A percentile compares a stretch with the other conserved stretches of the same genome.
Conservation (phyloP, 805 yeast species). For the Kodamaea laetipori region DNA sequence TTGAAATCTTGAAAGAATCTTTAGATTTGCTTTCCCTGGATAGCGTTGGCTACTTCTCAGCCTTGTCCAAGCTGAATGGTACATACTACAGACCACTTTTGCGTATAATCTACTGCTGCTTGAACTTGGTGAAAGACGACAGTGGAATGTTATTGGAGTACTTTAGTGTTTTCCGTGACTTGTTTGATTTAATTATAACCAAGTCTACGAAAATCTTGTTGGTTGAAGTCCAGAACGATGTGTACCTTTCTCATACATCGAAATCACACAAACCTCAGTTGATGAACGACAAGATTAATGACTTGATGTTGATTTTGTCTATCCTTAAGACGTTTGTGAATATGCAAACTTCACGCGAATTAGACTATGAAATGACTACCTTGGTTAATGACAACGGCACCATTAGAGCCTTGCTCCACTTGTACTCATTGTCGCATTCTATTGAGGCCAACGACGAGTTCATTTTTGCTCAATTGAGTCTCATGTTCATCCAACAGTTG, state of each 20-base stretch:
- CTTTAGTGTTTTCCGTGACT: conserved; percentile 53
- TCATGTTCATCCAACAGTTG: conserved; percentile 70
- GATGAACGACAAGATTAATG: conserved; percentile 59
- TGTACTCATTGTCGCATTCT: conserved; percentile 69
- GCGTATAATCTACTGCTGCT: conserved; percentile 53
- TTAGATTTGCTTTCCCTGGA: conserved; percentile 50
- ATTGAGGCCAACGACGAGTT: conserved; percentile 63
- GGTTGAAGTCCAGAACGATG: conserved; percentile 59
- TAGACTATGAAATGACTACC: conserved; percentile 52
- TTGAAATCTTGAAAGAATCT: conserved; percentile 45
- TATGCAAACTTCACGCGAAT: conserved; percentile 48
- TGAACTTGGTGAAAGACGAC: conserved; percentile 46
- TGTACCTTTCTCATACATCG: conserved; percentile 41
- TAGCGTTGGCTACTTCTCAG: conserved; percentile 50
- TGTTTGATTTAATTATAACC: conserved; percentile 64
- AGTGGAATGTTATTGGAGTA: conserved; percentile 44
- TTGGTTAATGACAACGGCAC: conserved; percentile 60
- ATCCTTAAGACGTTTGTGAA: conserved; percentile 60
- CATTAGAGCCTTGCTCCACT: conserved; percentile 58
- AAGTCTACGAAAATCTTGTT: conserved; percentile 64
- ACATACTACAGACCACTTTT: conserved; percentile 58
- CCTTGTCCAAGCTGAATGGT: conserved; percentile 42
- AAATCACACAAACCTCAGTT: conserved; percentile 35
- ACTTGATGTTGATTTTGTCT: conserved; percentile 61
- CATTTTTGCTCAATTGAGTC: conserved; percentile 68